phyloP scores from a whole-genome alignment of 768 basidiomycete species.

The Rhizopogon vesiculosus region DNA sequence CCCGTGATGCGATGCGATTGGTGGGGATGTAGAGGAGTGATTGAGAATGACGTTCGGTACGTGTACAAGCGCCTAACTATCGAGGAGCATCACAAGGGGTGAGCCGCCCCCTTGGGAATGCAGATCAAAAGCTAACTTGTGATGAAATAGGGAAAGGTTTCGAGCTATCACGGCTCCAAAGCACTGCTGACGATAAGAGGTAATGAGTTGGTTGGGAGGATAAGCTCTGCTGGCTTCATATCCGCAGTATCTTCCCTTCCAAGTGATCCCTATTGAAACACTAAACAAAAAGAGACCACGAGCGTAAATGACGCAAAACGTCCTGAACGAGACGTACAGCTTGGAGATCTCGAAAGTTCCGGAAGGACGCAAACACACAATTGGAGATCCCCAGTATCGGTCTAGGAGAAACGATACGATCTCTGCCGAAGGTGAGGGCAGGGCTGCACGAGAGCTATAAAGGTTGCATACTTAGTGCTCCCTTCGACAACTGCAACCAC shows the following conservation, averaged over 20 bases:
- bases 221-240: conserved; percentile 10
- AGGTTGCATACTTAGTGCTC: conserved; percentile 2
- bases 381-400: background rate
- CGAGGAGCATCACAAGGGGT: background rate
- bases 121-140: background rate
- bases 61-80: background rate
- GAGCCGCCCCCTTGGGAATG: background rate
- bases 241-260: conserved; percentile 15
- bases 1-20: conserved; percentile 22
- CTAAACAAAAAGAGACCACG: conserved; percentile 1
- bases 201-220: conserved; percentile 13
- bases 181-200: conserved; percentile 17
- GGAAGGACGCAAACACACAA: background rate
- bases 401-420: conserved; percentile 9
- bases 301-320: background rate
- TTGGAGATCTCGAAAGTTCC: background rate
- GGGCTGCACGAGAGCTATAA: conserved; percentile 19
- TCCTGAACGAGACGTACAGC: conserved; percentile 6
- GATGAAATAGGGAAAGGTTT: background rate
- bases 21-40: conserved; percentile 5
- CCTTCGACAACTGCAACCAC: background rate
- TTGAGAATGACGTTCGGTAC: background rate
- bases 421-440: conserved; percentile 24
- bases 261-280: background rate
- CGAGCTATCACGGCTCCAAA: conserved; percentile 1